Percentiles rank a stretch among this genome's conserved stretches.
Conservation (phyloP, 1,284 basidiomycete genomes). For the Pseudozyma sp. region DNA sequence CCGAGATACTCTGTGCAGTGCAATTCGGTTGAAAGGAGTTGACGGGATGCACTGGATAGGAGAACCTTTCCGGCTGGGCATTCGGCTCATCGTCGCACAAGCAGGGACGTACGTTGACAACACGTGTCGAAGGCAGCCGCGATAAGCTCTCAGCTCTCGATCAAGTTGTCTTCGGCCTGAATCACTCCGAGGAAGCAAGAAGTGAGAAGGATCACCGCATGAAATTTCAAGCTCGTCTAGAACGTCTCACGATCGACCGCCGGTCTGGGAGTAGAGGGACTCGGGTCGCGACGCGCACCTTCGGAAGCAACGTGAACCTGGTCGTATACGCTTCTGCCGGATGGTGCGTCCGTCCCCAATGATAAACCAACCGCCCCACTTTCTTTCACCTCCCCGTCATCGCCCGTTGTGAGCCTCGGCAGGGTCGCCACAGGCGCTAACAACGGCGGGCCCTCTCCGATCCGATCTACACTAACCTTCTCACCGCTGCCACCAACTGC, state of each 20-base stretch:
- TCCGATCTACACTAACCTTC: not conserved
- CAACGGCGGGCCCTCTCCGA: slow-evolving; percentile 13
- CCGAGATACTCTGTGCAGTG: too few species aligned
- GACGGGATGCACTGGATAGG: too few species aligned
- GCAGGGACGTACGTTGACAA: too few species aligned
- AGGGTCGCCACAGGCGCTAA: slow-evolving; percentile 28
- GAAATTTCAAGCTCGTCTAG: not conserved
- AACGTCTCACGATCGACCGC: slow-evolving; percentile 37
- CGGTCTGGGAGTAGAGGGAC: slow-evolving; percentile 31
- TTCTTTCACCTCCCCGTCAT: too few species aligned
- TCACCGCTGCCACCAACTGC: not conserved
- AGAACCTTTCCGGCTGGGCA: too few species aligned
- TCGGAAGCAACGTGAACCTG: not conserved
- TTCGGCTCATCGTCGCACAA: too few species aligned
- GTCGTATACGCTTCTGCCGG: not conserved
- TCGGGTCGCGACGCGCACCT: slow-evolving; percentile 17
- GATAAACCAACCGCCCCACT: not conserved
- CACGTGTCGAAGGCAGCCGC: too few species aligned
- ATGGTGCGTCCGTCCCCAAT: not conserved
- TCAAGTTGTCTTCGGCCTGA: too few species aligned
- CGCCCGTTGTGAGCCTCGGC: not conserved
- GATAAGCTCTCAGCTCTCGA: too few species aligned
- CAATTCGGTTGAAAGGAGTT: too few species aligned
- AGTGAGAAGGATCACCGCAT: too few species aligned
- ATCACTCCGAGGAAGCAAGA: too few species aligned